Evolutionary conservation across 2,329 filamentous ascomycete species (phyloP).

Genomic region (Cryphonectria japonica): DNA sequence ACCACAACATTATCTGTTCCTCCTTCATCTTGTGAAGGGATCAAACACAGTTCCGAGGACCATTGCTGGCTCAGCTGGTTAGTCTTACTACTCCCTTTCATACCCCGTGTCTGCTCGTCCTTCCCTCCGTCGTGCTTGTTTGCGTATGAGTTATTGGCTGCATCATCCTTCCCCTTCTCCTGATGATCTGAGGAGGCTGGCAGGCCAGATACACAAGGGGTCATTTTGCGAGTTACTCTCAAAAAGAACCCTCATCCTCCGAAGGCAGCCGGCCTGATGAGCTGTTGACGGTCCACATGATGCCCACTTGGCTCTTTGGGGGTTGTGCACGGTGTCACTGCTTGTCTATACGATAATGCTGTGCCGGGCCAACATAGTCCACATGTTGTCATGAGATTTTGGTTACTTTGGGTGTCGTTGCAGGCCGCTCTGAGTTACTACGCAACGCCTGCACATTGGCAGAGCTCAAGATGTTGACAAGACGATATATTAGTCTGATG

Average conservation of each 20-base stretch:
- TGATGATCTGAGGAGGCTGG: background rate
- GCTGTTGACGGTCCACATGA: background rate
- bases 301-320: background rate
- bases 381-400: background rate
- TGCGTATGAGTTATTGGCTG: background rate
- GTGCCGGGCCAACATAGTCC: background rate
- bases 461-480: background rate
- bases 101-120: background rate
- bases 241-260: background rate
- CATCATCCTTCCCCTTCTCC: background rate
- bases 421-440: background rate
- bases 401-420: background rate
- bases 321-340: background rate
- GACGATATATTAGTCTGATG: background rate
- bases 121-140: background rate
- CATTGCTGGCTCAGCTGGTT: constrained; percentile 1
- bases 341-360: background rate
- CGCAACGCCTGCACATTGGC: background rate
- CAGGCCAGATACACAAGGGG: background rate
- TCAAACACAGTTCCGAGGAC: background rate
- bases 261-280: background rate
- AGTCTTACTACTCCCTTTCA: background rate
- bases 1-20: background rate
- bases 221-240: background rate
- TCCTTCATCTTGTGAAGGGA: background rate